Conservation (phyloP, 768 basidiomycete genomes). For the Tephrocybe sp. region DNA sequence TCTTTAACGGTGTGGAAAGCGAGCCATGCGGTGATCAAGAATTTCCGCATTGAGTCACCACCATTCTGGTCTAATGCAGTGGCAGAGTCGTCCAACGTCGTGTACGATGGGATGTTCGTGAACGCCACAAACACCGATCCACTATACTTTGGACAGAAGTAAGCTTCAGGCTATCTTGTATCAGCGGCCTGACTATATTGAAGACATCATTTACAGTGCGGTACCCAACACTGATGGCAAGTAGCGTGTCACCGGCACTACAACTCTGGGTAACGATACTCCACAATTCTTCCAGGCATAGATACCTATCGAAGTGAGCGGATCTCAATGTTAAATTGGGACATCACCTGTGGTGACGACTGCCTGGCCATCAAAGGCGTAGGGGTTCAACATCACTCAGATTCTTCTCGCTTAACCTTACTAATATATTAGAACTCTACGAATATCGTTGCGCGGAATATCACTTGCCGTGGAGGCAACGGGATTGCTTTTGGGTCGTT, state of each 20-base stretch:
- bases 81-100: conserved; percentile 46
- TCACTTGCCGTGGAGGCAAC: conserved; percentile 59
- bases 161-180: conserved; percentile 13
- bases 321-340: conserved; percentile 53
- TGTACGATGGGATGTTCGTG: conserved; percentile 58
- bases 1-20: conserved; percentile 50
- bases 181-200: too few relatives aligned
- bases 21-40: conserved; percentile 38
- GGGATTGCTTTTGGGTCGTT: conserved; percentile 62
- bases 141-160: conserved; percentile 51
- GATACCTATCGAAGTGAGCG: conserved; percentile 54
- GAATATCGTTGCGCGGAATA: conserved; percentile 45
- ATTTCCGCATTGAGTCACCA: conserved; percentile 52
- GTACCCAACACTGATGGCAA: conserved; percentile 63
- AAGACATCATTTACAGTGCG: conserved; percentile 29
- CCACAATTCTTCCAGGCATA: conserved; percentile 35
- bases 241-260: neutral
- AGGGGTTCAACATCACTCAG: conserved; percentile 13
- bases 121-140: conserved; percentile 60
- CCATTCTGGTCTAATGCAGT: conserved; percentile 65
- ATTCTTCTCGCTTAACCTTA: neutral
- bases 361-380: conserved; percentile 67
- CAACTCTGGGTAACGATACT: neutral
- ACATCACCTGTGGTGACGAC: conserved; percentile 64
- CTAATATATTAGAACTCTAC: conserved; percentile 43